phyloP scores from a whole-genome alignment of 768 basidiomycete genomes.

The Stropharia rugosoannulata region DNA sequence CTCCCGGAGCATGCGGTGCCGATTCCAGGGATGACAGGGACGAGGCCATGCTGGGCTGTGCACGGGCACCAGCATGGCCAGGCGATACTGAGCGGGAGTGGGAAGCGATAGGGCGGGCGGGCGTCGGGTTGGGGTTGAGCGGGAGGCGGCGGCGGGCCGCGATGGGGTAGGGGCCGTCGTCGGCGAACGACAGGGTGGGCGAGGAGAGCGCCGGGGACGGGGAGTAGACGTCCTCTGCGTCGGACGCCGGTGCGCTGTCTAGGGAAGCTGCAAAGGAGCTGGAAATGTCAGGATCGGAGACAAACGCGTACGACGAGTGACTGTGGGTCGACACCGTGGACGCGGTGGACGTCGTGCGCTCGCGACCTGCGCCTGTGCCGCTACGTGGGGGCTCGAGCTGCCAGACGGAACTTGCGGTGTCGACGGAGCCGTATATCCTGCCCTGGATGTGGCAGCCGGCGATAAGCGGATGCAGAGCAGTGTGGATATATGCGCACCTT shows the following conservation, averaged over 20 bases:
- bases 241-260: conserved; percentile 71
- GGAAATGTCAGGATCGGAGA: conserved; percentile 84
- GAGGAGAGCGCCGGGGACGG: conserved; percentile 64
- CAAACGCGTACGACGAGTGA: conserved; percentile 77
- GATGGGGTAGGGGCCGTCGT: conserved; percentile 40
- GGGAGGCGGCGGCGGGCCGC: conserved; percentile 27
- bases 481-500: conserved; percentile 50
- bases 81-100: conserved; percentile 58
- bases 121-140: conserved; percentile 14
- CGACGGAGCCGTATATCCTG: conserved; percentile 68
- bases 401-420: conserved; percentile 69
- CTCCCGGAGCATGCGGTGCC: conserved; percentile 45
- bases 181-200: conserved; percentile 57
- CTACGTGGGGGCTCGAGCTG: conserved; percentile 68
- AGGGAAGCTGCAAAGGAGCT: conserved; percentile 84
- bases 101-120: too few relatives aligned
- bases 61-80: conserved; percentile 34
- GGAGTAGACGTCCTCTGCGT: conserved; percentile 58
- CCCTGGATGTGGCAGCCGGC: conserved; percentile 44
- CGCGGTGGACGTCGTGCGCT: conserved; percentile 73
- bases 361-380: conserved; percentile 54
- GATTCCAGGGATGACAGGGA: conserved; percentile 81
- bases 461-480: neutral
- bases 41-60: conserved; percentile 56
- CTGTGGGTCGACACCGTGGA: conserved; percentile 76